phyloP scores from a whole-genome alignment of 1,284 basidiomycete genomes.

The Cryptococcus hybrid region DNA sequence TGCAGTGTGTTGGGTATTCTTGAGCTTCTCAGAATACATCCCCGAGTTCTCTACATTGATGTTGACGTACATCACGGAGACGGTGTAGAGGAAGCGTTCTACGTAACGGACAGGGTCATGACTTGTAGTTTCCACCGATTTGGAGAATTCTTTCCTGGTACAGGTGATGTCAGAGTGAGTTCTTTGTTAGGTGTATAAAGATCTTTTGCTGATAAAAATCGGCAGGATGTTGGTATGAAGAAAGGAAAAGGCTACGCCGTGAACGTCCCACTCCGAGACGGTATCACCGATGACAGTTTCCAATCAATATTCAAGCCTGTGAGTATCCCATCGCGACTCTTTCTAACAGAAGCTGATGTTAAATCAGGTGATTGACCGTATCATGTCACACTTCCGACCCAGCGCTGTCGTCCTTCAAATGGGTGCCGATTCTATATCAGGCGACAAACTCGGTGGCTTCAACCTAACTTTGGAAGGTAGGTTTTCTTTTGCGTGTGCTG shows the following conservation, averaged over 20 bases:
- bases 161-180: slow-evolving; percentile 66
- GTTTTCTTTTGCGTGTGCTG: slow-evolving; percentile 7
- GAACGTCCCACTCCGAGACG: slow-evolving; percentile 92
- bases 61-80: slow-evolving; percentile 99
- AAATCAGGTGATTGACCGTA: slow-evolving; percentile 72
- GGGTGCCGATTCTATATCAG: slow-evolving; percentile 91
- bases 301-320: slow-evolving; percentile 85
- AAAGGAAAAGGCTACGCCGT: slow-evolving; percentile 87
- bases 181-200: not conserved
- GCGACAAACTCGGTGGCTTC: slow-evolving; percentile 95
- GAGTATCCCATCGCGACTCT: slow-evolving; percentile 42
- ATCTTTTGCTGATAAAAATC: not conserved
- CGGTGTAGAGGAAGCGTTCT: slow-evolving; percentile 98
- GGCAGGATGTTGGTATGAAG: slow-evolving; percentile 74
- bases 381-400: slow-evolving; percentile 87
- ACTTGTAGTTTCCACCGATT: slow-evolving; percentile 95
- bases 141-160: slow-evolving; percentile 96
- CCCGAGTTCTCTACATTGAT: slow-evolving; percentile 94
- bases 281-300: slow-evolving; percentile 75
- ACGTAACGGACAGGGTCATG: slow-evolving; percentile 95
- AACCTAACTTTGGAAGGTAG: slow-evolving; percentile 88
- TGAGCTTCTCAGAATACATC: slow-evolving; percentile 70
- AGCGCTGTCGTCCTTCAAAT: slow-evolving; percentile 92
- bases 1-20: slow-evolving; percentile 82
- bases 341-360: not conserved